Conservation (phyloP, 306 rosid species). For the Prunus mira region DNA sequence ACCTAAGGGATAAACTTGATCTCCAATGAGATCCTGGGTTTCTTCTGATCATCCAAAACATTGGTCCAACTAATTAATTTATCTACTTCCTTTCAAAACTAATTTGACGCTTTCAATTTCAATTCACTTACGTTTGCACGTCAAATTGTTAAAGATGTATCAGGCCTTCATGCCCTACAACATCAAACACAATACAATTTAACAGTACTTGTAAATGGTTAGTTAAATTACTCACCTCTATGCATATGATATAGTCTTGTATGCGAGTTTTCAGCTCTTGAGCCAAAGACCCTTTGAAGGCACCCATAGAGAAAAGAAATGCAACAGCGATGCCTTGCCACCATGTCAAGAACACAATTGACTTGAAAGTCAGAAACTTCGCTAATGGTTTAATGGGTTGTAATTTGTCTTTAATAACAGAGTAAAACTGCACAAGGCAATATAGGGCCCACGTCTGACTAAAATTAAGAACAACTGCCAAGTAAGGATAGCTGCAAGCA, state of each 20-base stretch:
- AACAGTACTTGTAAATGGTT: slow-evolving; percentile 2
- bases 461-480: slow-evolving; percentile 91
- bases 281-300: slow-evolving; percentile 81
- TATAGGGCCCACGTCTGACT: slow-evolving; percentile 99
- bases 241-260: slow-evolving; percentile 94
- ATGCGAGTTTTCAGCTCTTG: slow-evolving; percentile 79
- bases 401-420: slow-evolving; percentile 84
- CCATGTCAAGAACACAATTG: slow-evolving; percentile 95
- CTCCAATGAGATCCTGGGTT: background rate
- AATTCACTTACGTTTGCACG: background rate
- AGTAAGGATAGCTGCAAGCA: slow-evolving; percentile 85
- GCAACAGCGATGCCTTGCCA: slow-evolving; percentile 99
- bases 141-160: background rate
- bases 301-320: slow-evolving; percentile 82
- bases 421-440: slow-evolving; percentile 94
- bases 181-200: background rate
- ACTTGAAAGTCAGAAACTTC: slow-evolving; percentile 84
- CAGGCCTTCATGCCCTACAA: background rate
- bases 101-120: background rate
- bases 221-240: slow-evolving; percentile 57
- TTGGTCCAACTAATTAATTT: background rate
- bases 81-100: background rate
- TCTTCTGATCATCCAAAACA: background rate
- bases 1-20: background rate
- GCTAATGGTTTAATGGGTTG: slow-evolving; percentile 90